Evolutionary conservation across 2,329 filamentous ascomycete species (phyloP), one percentile per base, ranked within the genome.

Genomic region (Hypoxylon sp.): DNA sequence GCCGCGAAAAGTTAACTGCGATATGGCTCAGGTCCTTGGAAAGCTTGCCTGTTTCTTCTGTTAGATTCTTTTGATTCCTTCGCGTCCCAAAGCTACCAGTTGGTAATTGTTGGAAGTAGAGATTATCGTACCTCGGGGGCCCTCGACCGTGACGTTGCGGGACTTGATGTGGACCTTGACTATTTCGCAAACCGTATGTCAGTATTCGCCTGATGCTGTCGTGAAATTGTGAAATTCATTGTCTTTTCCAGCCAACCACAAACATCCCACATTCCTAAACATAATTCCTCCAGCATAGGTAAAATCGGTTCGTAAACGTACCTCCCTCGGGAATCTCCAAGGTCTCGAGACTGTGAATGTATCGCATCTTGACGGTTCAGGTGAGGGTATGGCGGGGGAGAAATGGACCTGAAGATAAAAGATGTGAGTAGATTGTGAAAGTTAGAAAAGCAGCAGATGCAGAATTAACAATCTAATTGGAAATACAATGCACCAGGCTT

Each of bases 91-190:
- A 26, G 3, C 26, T 50, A 19, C 3, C 39, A 22, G 5, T 26
- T 59, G 37, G 37, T 29, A 46, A 42, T 44, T 58, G 66, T 67
- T 60, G 52, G 42, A 57, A 58, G 57, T 55, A 52, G 48, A 51
- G 58, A 53, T 75, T 62, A 75, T 79, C 85, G 81, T 91, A 92
- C 90, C 94, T 88, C 94, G 91, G 84, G 95, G 94, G 83, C 96
- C 96, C 88, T 97, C 95, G 83, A 99, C 96, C 81, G 94, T 97
- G 84, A 99, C 93, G 82, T 93, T 87, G 84, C 96, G 91, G 81
- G 95, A 96, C 90, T 97, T 97, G 89, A 99, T 99, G 86, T 88
- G 84, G 86, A 99, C 90, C 90, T 95, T 97, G 91, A 99, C 96
- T 97, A 83, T 86, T 79, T 70, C 50, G 51, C 69, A 80, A 74